These are phyloP conservation scores for Notholithocarpus densiflorus DNA, from an alignment of 306 rosid species.

Conservation along the genomic window DNA sequence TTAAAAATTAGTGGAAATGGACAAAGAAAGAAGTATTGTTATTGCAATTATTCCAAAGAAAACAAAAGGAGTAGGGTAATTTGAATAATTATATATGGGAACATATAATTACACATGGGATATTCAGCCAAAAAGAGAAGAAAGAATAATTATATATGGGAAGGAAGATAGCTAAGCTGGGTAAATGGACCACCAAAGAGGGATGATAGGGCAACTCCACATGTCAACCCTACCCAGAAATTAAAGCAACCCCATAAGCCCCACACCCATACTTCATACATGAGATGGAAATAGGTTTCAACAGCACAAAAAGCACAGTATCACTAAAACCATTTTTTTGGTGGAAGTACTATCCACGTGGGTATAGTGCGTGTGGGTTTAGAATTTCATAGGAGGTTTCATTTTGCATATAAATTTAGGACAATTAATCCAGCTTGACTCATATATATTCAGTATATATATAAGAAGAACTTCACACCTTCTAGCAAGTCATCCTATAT, in stretches of 20 bases:
- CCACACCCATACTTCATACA: neutral
- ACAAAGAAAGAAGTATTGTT: neutral
- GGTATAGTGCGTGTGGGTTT: conserved; percentile 28
- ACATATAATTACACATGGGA: no score
- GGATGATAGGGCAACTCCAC: neutral
- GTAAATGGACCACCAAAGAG: neutral
- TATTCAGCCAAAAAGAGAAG: no score
- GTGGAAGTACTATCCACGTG: conserved; percentile 37
- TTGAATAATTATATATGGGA: no score
- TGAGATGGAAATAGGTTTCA: neutral
- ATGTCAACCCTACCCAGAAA: neutral
- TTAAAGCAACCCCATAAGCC: neutral
- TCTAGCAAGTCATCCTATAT: neutral
- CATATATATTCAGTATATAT: no score
- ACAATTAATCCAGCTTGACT: neutral
- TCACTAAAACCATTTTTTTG: conserved; percentile 3
- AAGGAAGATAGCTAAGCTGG: neutral
- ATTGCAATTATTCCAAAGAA: neutral
- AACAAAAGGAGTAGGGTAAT: no score
- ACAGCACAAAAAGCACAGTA: neutral
- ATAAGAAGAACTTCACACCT: neutral
- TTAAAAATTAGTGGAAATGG: neutral
- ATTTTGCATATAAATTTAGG: conserved; percentile 24
- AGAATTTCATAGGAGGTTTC: neutral
- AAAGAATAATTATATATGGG: no score